These are phyloP conservation scores for Sophora flavescens DNA, from an alignment of 306 rosid species.

Conservation along the genomic window DNA sequence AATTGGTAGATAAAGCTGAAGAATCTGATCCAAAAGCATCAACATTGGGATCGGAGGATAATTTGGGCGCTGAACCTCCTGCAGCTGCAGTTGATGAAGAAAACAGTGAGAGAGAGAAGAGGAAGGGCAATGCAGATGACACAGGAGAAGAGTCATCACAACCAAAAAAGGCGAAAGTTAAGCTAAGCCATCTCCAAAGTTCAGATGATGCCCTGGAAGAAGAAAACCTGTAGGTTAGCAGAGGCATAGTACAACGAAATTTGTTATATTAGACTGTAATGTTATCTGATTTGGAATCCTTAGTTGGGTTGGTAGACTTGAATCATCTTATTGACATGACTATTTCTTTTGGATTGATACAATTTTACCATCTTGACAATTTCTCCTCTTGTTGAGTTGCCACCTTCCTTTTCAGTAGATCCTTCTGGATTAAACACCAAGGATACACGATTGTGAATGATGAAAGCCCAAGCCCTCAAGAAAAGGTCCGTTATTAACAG, in stretches of 20 bases:
- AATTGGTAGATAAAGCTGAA: slow-evolving; percentile 46
- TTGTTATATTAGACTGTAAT: slow-evolving; percentile 40
- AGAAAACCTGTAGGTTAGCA: slow-evolving; percentile 49
- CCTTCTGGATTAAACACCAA: no score
- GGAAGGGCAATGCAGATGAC: slow-evolving; percentile 63
- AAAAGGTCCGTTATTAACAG: no score
- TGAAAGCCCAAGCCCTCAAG: no score
- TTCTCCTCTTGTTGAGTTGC: background rate
- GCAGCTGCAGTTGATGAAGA: slow-evolving; percentile 52
- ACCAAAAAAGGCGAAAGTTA: slow-evolving; percentile 67
- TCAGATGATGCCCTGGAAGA: slow-evolving; percentile 75
- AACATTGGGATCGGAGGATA: slow-evolving; percentile 48
- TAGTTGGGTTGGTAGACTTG: slow-evolving; percentile 26
- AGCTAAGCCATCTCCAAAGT: slow-evolving; percentile 71
- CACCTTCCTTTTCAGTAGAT: background rate
- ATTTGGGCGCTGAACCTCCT: slow-evolving; percentile 48
- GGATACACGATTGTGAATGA: no score
- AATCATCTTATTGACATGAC: slow-evolving; percentile 30
- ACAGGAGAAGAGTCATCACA: slow-evolving; percentile 53
- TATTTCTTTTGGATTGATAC: background rate
- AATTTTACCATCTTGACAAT: slow-evolving; percentile 4
- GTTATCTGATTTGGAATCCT: slow-evolving; percentile 24
- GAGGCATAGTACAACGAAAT: slow-evolving; percentile 20
- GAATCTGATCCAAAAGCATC: slow-evolving; percentile 57
- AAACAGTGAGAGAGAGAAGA: slow-evolving; percentile 57